phyloP scores from a whole-genome alignment of 2,329 filamentous ascomycete genomes.

The Paecilomyces dactylethromorphus region DNA sequence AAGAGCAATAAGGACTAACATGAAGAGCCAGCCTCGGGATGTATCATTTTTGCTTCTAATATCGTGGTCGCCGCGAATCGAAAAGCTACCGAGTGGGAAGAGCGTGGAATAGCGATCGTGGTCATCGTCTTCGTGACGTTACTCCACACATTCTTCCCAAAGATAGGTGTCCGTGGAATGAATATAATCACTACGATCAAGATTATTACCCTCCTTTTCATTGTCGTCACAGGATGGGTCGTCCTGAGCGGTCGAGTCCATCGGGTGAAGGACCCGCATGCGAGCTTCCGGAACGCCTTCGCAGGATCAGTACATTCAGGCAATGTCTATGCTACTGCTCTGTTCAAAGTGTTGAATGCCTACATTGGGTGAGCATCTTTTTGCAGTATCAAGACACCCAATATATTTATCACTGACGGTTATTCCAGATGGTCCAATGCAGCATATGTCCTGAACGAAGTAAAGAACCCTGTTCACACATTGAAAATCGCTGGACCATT shows the following conservation, averaged over 20 bases:
- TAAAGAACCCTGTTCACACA: slow-evolving; percentile 58
- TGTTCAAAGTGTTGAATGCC: slow-evolving; percentile 67
- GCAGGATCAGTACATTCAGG: slow-evolving; percentile 52
- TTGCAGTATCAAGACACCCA: not conserved
- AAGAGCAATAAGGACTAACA: not conserved
- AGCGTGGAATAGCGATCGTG: slow-evolving; percentile 59
- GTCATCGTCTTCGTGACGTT: slow-evolving; percentile 60
- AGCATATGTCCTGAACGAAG: slow-evolving; percentile 49
- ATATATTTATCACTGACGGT: not conserved
- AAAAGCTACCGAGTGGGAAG: slow-evolving; percentile 60
- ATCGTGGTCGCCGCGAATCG: slow-evolving; percentile 59
- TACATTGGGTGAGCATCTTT: slow-evolving; percentile 30
- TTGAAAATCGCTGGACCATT: slow-evolving; percentile 59
- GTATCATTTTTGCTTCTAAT: slow-evolving; percentile 63
- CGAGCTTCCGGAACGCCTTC: slow-evolving; percentile 58
- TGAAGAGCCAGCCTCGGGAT: not conserved
- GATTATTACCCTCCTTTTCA: slow-evolving; percentile 58
- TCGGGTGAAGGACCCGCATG: slow-evolving; percentile 53
- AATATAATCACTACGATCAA: slow-evolving; percentile 62
- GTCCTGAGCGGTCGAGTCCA: slow-evolving; percentile 54
- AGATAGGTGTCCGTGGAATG: slow-evolving; percentile 1
- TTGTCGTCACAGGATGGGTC: slow-evolving; percentile 57
- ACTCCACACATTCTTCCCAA: slow-evolving; percentile 52
- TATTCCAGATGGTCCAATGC: slow-evolving; percentile 45
- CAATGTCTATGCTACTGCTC: slow-evolving; percentile 61